Base-by-base conservation (phyloP, 306 rosid species). In the Vigna radiata region DNA sequence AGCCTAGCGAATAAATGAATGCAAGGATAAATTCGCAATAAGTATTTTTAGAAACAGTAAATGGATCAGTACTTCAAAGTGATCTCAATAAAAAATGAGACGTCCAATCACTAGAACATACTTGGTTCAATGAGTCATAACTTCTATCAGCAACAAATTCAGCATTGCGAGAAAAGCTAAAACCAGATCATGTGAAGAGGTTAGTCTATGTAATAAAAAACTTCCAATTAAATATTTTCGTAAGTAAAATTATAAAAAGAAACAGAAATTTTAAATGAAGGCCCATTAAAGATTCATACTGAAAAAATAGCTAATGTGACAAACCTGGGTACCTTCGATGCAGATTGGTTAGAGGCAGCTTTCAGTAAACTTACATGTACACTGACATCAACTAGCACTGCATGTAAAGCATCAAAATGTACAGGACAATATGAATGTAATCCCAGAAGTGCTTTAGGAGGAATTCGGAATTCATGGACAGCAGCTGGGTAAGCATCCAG, bases 381-480 rank as follows among this genome's bases (percentile, higher is more conserved):
- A 68, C 82, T 90, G 65, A 84, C 85, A 85, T 92, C 97, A 79
- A 92, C 86, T 59, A 92, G 92, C 71, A 88, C 92, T 12, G 93
- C 84, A 83, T 92, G 97, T 46, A 87, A 87, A 62, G 88, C 83
- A 86, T 92, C 96, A 83, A 92, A 92, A 88, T 88, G 90, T 68
- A 92, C 88, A 18, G 96, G 97, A 83, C 90, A 90, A 77, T 90
- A 92, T 14, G 96, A 87, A 86, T 92, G 97, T 71, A 92, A 79
- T 63, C 97, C 97, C 81, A 84, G 64, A 75, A 92, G 93, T 73
- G 96, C 89, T 86, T 90, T 88, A 18, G 97, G 91, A 64, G 96
- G 97, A 80, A 92, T 86, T 31, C 96, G 81, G 70, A 88, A 92
- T 85, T 90, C 96, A 61, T 92, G 97, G 68, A 90, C 85, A 58